A percentile compares a stretch with the other conserved stretches of the same genome.
Conservation (phyloP, 2,329 filamentous ascomycete species). For the Ophiostoma quercus region DNA sequence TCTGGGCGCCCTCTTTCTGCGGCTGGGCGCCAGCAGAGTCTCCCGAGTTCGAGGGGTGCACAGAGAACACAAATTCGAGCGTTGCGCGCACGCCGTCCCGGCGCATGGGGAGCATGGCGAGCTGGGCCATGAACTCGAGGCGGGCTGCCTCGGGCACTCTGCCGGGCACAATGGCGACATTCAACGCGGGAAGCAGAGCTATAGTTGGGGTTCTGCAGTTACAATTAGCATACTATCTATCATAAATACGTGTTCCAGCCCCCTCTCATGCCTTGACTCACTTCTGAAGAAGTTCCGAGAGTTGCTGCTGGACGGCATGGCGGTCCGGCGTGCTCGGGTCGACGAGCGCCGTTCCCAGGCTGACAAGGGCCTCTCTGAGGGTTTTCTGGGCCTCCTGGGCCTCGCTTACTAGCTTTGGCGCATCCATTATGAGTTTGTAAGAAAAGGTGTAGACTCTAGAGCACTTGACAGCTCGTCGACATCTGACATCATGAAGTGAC, state of each 20-base stretch:
- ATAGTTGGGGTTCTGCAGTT: constrained; percentile 35
- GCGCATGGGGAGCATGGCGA: constrained; percentile 58
- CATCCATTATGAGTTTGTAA: constrained; percentile 22
- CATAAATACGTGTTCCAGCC: not conserved
- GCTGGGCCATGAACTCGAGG: constrained; percentile 48
- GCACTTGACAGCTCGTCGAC: not conserved
- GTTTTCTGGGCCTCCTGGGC: constrained; percentile 10
- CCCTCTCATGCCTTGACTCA: constrained; percentile 31
- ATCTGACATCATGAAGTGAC: not conserved
- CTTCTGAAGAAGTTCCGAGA: constrained; percentile 47
- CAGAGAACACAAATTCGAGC: constrained; percentile 65
- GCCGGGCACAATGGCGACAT: constrained; percentile 58
- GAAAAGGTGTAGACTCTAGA: not conserved
- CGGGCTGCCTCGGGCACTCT: constrained; percentile 57
- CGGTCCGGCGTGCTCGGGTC: constrained; percentile 37
- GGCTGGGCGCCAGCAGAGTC: constrained; percentile 37
- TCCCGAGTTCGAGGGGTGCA: constrained; percentile 53
- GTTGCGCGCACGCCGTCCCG: constrained; percentile 60
- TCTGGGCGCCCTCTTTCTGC: constrained; percentile 55
- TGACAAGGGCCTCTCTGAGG: constrained; percentile 36
- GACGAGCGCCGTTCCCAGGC: constrained; percentile 47
- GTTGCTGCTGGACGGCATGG: constrained; percentile 36
- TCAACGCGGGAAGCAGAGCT: constrained; percentile 55
- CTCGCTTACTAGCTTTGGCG: constrained; percentile 16
- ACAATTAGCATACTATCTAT: not conserved